These are phyloP conservation scores for Coemansia sp. DNA, from an alignment of 192 early-diverging fungal genomes.

Conservation along the genomic window DNA sequence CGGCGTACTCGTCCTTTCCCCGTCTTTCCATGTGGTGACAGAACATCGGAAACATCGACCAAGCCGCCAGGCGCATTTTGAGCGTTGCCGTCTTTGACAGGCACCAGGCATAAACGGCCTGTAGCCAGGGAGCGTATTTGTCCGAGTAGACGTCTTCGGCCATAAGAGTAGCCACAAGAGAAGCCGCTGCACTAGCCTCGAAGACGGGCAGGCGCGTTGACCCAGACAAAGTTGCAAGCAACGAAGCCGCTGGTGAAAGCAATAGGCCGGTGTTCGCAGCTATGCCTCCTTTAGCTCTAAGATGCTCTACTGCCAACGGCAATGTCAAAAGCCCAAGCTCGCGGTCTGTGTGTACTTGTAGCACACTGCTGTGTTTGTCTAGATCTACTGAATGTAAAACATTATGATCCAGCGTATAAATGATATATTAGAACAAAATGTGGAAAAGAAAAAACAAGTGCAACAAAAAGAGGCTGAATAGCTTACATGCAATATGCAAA, in stretches of 20 bases:
- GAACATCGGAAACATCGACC: constrained; percentile 44
- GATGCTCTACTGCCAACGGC: constrained; percentile 1
- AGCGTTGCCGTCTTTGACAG: constrained; percentile 20
- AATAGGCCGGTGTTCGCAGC: background rate
- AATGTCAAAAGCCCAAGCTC: constrained; percentile 14
- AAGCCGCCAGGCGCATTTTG: constrained; percentile 27
- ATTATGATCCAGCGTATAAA: background rate
- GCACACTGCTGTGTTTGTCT: background rate
- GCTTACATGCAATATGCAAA: constrained; percentile 1
- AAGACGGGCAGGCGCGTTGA: background rate
- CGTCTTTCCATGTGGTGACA: constrained; percentile 11
- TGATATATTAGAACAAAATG: constrained; percentile 11
- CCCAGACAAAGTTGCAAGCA: background rate
- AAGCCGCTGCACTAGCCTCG: constrained; percentile 2
- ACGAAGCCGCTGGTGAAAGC: background rate
- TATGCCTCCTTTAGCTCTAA: background rate
- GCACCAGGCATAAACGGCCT: constrained; percentile 20
- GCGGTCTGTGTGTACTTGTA: background rate
- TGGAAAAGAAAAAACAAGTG: background rate
- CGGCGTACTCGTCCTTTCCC: constrained; percentile 18
- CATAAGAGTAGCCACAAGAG: constrained; percentile 18
- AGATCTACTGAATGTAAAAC: background rate
- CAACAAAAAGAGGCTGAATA: background rate
- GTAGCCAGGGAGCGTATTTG: constrained; percentile 22
- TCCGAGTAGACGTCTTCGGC: constrained; percentile 14